Conservation (phyloP, 176 grass and related monocot genomes). For the Chloris gayana region DNA sequence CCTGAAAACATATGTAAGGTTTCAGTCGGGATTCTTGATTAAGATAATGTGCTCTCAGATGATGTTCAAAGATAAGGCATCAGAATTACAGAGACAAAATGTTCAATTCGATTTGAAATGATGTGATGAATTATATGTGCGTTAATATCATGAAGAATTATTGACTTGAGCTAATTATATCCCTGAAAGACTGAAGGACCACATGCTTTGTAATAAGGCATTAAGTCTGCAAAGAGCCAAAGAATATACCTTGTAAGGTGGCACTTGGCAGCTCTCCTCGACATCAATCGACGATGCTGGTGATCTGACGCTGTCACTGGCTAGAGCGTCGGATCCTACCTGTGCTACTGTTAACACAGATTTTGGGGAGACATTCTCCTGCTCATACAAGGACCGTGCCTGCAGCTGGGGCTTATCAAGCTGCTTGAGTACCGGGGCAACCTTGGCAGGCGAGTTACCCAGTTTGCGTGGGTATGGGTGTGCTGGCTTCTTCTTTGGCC, state of each 20-base stretch:
- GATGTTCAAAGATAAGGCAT: background rate
- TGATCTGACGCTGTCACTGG: constrained; percentile 37
- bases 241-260: constrained; percentile 45
- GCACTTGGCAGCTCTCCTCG: constrained; percentile 49
- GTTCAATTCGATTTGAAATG: background rate
- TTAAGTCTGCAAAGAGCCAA: background rate
- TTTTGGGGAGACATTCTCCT: constrained; percentile 62
- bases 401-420: constrained; percentile 42
- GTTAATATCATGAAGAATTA: constrained; percentile 15
- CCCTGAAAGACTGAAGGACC: background rate
- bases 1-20: constrained; percentile 30
- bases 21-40: constrained; percentile 25
- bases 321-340: constrained; percentile 15
- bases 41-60: constrained; percentile 4
- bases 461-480: constrained; percentile 85
- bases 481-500: constrained; percentile 79
- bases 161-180: constrained; percentile 22
- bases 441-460: constrained; percentile 40
- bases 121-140: background rate
- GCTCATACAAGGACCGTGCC: constrained; percentile 41
- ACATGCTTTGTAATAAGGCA: constrained; percentile 15
- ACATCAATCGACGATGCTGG: constrained; percentile 45
- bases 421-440: constrained; percentile 30
- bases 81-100: background rate
- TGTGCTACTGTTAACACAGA: constrained; percentile 59